Evolutionary conservation across 306 rosid genomes (phyloP), one percentile per base, ranked within the genome.

Genomic region (Luffa aegyptiaca): DNA sequence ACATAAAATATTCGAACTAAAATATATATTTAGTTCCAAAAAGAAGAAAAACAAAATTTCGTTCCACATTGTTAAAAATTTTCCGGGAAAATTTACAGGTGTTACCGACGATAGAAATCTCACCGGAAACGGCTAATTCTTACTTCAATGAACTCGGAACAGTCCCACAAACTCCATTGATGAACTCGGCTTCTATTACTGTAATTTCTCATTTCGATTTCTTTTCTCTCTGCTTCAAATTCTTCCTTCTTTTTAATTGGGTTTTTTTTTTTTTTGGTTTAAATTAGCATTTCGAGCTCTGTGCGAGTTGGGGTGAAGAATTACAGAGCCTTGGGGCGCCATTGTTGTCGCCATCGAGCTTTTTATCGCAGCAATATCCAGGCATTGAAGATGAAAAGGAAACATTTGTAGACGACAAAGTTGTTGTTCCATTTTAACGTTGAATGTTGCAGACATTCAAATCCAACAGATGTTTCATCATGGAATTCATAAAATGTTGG

Each of bases 281-380:
- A 2, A 0, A 2, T 2, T 7, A 71, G 41, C 42, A 26, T 12
- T 72, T 72, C 1, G 58, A 72, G 18, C 26, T 31, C 3, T 26
- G 42, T 26, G 48, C 77, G 26, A 72, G 20, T 6, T 72, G 77
- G 77, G 77, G 59, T 21, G 77, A 17, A 0, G 58, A 72, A 0
- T 46, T 72, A 48, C 77, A 72, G 13, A 72, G 45, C 45, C 45
- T 64, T 35, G 36, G n/a, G n/a, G n/a, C 76, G 55, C 76, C 76
- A 44, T 70, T 70, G 76, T 11, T 45, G 35, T 70, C 56, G 5
- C 11, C 55, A 1, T 11, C 76, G 6, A 70, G 76, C 76, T 70
- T 70, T 44, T 5, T 10, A 26, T 44, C 11, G 10, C 37, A 44
- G 5, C 76, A 70, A 44, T 70, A 48, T 70, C 21, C 76, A 20